Conservation (phyloP, 1,284 basidiomycete genomes). For the Puccinia triticina region DNA sequence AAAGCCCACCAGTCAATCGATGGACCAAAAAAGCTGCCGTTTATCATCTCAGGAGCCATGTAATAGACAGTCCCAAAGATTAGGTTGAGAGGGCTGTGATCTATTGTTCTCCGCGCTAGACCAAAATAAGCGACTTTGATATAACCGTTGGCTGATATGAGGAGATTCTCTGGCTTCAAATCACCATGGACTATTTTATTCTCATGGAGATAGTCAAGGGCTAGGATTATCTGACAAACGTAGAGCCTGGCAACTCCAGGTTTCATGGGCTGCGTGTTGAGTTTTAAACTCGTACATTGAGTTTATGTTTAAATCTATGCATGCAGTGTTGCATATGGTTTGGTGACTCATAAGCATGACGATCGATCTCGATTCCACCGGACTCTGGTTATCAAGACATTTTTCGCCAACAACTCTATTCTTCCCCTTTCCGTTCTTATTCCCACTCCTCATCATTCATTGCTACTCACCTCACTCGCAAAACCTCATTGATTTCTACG, state of each 20-base stretch:
- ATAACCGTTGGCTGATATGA: constrained; percentile 59
- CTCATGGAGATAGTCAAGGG: constrained; percentile 88
- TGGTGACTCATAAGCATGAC: no score
- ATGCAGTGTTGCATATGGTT: no score
- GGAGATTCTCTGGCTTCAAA: constrained; percentile 96
- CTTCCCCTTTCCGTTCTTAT: no score
- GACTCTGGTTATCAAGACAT: no score
- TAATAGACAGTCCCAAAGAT: constrained; percentile 9
- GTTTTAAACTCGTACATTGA: no score
- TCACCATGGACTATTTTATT: constrained; percentile 96
- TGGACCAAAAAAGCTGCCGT: background rate
- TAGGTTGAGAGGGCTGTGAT: background rate
- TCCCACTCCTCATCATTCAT: no score
- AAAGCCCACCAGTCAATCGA: constrained; percentile 43
- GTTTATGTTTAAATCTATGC: no score
- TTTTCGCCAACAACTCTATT: no score
- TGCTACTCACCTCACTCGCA: no score
- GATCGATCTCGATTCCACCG: no score
- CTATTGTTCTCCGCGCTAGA: background rate
- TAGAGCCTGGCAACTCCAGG: constrained; percentile 68
- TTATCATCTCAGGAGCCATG: constrained; percentile 37
- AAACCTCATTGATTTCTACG: no score
- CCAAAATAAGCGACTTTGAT: constrained; percentile 35
- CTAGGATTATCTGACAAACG: constrained; percentile 87
- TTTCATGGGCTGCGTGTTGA: constrained; percentile 2